Percentiles rank a stretch among this genome's conserved stretches.
Conservation (phyloP, 2,329 filamentous ascomycete genomes). For the Helminthosporium solani region DNA sequence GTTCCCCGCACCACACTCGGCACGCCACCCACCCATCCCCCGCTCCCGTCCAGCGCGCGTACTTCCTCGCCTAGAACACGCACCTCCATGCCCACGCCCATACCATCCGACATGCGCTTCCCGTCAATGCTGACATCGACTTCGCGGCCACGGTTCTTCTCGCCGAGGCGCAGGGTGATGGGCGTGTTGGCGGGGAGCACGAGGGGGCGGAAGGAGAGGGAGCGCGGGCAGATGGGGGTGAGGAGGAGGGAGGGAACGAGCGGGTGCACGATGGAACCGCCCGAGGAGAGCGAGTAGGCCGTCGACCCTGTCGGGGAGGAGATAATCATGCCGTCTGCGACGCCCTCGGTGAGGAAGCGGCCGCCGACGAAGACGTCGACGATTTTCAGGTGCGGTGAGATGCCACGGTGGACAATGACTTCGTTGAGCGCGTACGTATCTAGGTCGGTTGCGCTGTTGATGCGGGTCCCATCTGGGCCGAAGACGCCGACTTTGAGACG, state of each 20-base stretch:
- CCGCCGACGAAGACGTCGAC: constrained; percentile 90
- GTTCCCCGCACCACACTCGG: constrained; percentile 79
- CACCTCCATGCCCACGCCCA: constrained; percentile 64
- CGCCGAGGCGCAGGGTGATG: constrained; percentile 77
- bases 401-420: constrained; percentile 87
- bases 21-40: constrained; percentile 73
- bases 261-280: constrained; percentile 91
- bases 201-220: constrained; percentile 85
- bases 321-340: constrained; percentile 92
- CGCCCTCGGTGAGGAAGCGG: constrained; percentile 87
- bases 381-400: constrained; percentile 84
- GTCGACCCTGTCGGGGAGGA: constrained; percentile 94
- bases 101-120: constrained; percentile 43
- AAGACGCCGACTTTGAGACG: constrained; percentile 84
- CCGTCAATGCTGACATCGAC: constrained; percentile 55
- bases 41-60: constrained; percentile 43
- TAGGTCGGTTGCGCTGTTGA: constrained; percentile 35
- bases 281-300: constrained; percentile 90
- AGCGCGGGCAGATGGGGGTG: constrained; percentile 91
- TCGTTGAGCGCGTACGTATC: constrained; percentile 82
- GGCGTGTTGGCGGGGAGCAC: constrained; percentile 85
- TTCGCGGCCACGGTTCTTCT: constrained; percentile 53
- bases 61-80: constrained; percentile 86
- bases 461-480: constrained; percentile 62
- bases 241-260: constrained; percentile 84